Evolutionary conservation across 2,329 filamentous ascomycete species (phyloP), one percentile per base, ranked within the genome.

Genomic region (Aspergillus sp.): DNA sequence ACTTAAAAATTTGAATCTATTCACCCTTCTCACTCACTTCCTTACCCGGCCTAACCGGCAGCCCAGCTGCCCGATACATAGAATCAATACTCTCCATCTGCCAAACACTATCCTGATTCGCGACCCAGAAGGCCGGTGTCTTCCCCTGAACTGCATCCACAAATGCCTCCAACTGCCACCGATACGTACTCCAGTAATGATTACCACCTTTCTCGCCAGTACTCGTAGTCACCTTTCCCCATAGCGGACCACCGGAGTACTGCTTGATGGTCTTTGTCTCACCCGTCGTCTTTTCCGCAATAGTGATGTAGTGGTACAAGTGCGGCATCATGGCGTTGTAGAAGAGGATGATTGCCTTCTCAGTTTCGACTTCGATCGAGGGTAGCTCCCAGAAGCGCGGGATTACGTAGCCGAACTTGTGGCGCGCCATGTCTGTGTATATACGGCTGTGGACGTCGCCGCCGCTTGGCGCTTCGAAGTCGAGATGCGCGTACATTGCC

Each of bases 151-250:
- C 57, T 32, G 60, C 63, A 57, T 76, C 68, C 10, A 77, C 72
- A 56, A 79, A 78, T 46, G 70, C 65, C 57, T 77, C 74, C 33
- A 79, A 62, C 64, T 73, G 69, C 55, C 75, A 64, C 4, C 73
- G 65, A 56, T 75, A 76, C 15, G 71, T 70, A 33, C 64, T 61
- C 74, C 74, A 77, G 43, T 60, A 68, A 2, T 54, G 53, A 61
- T 74, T 65, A 6, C 68, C 55, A 12, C 55, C 55, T 44, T 58
- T 51, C 15, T 43, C 43, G 15, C 49, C 49, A 5, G 22, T 45
- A 33, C 54, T 65, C 5, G 55, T 65, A 38, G 43, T 50, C 9
- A 53, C 51, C 23, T 61, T 56, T 1, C 58, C 59, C 64, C 65
- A 71, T 12, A 59, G 49, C 7, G 63, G 62, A 4, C 62, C 64